phyloP scores from a whole-genome alignment of 1,284 basidiomycete species.

The Sporisorium sorghi region DNA sequence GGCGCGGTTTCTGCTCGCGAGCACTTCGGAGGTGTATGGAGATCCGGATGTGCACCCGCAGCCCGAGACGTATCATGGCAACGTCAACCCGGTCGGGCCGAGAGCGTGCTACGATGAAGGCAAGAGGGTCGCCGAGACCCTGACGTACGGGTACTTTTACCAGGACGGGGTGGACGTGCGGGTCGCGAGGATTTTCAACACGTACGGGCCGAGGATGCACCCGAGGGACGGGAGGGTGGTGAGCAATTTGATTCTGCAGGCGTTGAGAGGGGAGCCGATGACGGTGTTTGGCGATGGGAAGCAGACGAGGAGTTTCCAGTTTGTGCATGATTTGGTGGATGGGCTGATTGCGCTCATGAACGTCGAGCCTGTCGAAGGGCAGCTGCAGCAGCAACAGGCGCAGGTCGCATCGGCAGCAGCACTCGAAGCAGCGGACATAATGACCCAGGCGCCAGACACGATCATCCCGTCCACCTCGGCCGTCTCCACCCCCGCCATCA shows the following conservation, averaged over 20 bases:
- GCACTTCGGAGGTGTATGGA: constrained; percentile 97
- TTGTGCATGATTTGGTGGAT: constrained; percentile 75
- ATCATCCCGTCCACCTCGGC: constrained; percentile 27
- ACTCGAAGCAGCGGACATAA: constrained; percentile 67
- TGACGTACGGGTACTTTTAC: constrained; percentile 76
- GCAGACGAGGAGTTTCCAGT: constrained; percentile 89
- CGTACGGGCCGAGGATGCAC: constrained; percentile 77
- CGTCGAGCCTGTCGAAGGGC: constrained; percentile 18
- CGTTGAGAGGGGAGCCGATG: constrained; percentile 92
- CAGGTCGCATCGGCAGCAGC: constrained; percentile 6
- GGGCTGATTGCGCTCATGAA: constrained; percentile 69
- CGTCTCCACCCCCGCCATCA: constrained; percentile 17
- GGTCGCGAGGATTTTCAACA: constrained; percentile 63
- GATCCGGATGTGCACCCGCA: constrained; percentile 97
- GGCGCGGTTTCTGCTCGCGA: constrained; percentile 93
- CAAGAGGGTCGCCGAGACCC: constrained; percentile 61
- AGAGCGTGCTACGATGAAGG: constrained; percentile 98
- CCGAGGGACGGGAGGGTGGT: constrained; percentile 95
- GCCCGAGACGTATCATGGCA: constrained; percentile 76
- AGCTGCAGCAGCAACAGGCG: neutral
- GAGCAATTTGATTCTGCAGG: constrained; percentile 97
- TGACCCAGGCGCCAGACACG: constrained; percentile 36
- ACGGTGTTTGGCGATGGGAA: constrained; percentile 96
- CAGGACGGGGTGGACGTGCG: constrained; percentile 91
- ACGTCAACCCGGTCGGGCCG: constrained; percentile 96